Evolutionary conservation across 345 rosid species (phyloP).

Genomic region (Aegle marmelos): DNA sequence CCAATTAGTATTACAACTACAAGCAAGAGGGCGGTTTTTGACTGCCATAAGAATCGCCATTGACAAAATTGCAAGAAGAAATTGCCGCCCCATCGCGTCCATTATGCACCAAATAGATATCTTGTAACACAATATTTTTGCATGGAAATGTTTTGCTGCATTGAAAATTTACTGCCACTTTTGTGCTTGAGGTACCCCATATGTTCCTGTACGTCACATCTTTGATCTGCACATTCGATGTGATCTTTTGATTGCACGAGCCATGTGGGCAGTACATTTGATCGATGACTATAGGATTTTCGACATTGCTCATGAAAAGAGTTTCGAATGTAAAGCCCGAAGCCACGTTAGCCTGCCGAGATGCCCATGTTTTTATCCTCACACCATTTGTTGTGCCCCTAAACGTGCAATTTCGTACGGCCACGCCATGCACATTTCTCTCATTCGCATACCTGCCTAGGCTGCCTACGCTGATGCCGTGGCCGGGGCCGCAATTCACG

Average conservation of each 20-base stretch:
- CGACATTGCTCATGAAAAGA: constrained; percentile 40
- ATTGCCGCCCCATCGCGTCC: neutral
- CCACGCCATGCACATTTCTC: constrained; percentile 19
- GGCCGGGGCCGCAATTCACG: constrained; percentile 46
- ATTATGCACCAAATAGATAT: constrained; percentile 13
- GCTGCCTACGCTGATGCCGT: constrained; percentile 54
- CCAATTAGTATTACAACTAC: neutral
- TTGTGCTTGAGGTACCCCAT: constrained; percentile 27
- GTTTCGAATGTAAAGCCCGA: constrained; percentile 28
- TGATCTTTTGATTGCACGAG: constrained; percentile 16
- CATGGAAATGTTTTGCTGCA: constrained; percentile 25
- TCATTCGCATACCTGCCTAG: constrained; percentile 33
- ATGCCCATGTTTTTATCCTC: constrained; percentile 46
- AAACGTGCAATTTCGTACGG: constrained; percentile 17
- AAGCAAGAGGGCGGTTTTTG: constrained; percentile 29
- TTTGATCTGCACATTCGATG: constrained; percentile 28
- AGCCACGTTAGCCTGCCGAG: constrained; percentile 18
- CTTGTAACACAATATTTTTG: constrained; percentile 11
- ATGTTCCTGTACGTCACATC: constrained; percentile 29
- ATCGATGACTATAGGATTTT: constrained; percentile 43
- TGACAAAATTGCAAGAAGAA: constrained; percentile 15
- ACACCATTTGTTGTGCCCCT: constrained; percentile 27
- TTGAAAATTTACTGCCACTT: constrained; percentile 16
- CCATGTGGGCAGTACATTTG: constrained; percentile 36
- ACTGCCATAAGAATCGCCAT: constrained; percentile 15